These are phyloP conservation scores for Backusella mclennaniae DNA, from an alignment of 192 early-diverging fungal genomes.

Conservation along the genomic window DNA sequence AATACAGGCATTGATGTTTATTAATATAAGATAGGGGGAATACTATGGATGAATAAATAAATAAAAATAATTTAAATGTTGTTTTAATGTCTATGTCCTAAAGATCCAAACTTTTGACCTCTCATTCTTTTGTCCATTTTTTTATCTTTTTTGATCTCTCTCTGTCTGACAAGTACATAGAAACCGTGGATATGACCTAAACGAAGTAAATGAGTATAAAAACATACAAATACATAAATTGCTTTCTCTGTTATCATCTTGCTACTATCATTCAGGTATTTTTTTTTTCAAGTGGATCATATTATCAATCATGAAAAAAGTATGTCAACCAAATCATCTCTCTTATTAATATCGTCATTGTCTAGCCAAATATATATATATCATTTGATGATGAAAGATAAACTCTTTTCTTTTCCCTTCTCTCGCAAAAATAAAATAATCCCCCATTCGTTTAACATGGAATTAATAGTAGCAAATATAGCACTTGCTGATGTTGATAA, in stretches of 20 bases:
- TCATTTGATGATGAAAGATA: neutral
- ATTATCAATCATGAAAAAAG: neutral
- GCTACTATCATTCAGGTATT: neutral
- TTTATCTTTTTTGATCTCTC: conserved; percentile 8
- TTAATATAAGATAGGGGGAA: neutral
- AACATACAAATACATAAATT: neutral
- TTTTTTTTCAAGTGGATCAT: neutral
- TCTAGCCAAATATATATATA: neutral
- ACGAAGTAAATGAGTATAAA: neutral
- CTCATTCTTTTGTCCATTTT: neutral
- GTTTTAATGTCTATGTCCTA: neutral
- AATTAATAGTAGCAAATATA: neutral
- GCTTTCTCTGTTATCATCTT: neutral
- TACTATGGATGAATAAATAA: neutral
- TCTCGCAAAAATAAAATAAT: neutral
- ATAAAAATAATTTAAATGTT: neutral
- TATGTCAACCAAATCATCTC: neutral
- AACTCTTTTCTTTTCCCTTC: neutral
- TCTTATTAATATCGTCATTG: neutral
- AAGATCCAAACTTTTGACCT: neutral
- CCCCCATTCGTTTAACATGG: neutral
- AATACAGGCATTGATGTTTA: neutral
- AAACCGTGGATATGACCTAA: conserved; percentile 33
- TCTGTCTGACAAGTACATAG: conserved; percentile 27
- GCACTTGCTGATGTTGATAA: neutral